Base-by-base conservation (phyloP, 169 alveolate genomes). In the Plasmodium billcollinsi region DNA sequence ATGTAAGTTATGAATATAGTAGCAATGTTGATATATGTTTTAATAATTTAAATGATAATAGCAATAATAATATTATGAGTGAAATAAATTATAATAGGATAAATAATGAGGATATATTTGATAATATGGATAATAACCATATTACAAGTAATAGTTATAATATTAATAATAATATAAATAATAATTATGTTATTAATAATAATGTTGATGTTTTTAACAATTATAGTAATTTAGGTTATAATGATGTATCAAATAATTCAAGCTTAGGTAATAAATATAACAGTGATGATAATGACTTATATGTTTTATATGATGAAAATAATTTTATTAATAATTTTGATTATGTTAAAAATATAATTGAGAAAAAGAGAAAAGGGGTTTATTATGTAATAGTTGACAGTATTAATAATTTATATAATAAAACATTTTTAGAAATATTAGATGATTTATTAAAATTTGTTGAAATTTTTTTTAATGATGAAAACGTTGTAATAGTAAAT, bases 391-490 rank as follows among this genome's bases (percentile, higher is more conserved):
- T 78, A 7, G 39, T 8, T 5, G 89, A 78, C n/a, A 50, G 54
- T 24, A 20, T 78, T 15, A 78, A 63, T 65, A 50, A 66, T 56
- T 15, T 78, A 26, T 78, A 52, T 33, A 67, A 50, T 33, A 78
- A 26, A 52, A 29, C 43, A 11, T 26, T 78, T 6, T 43, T 78
- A 29, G 89, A 78, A 70, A 78, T 66, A 9, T 56, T 78, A 58
- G 89, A 78, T 56, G n/a, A 26, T n/a, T 29, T 78, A n/a, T 20
- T 78, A 11, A 78, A 78, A 70, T 78, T 72, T 78, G 89, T 66
- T 49, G 89, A 78, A 52, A 58, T n/a, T 24, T 43, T n/a, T 52
- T 78, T 78, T 24, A 78, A 65, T n/a, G 80, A 78, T 50, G 71
- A 50, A 24, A 65, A 78, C 26, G 33, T 78, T 26, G 33, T 70